phyloP scores from a whole-genome alignment of 1,284 basidiomycete genomes.

The Malassezia globosa region DNA sequence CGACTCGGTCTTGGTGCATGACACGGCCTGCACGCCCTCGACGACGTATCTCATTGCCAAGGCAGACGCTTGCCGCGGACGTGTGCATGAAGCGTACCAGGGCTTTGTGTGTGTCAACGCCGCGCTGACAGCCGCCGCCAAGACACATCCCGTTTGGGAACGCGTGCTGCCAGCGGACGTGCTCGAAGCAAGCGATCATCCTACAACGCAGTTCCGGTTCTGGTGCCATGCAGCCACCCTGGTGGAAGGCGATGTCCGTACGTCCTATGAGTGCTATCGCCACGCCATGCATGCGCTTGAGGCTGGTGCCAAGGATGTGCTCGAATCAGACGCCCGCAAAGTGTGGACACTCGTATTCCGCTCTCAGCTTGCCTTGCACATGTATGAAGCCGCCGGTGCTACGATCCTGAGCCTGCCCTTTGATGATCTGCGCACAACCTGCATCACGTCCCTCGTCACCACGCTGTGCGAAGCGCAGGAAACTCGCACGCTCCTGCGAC shows the following conservation, averaged over 20 bases:
- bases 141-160: not conserved
- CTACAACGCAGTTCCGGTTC: conserved; percentile 14
- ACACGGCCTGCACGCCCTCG: conserved; percentile 1
- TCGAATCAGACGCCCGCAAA: conserved; percentile 17
- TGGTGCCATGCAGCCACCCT: conserved; percentile 22
- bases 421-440: conserved; percentile 77
- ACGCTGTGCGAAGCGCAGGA: conserved; percentile 85
- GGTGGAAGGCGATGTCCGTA: conserved; percentile 22
- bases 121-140: not conserved
- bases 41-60: conserved; percentile 3
- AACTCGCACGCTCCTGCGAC: conserved; percentile 64
- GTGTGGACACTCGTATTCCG: conserved; percentile 37
- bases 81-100: not conserved
- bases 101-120: not conserved
- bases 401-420: conserved; percentile 30
- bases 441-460: conserved; percentile 86
- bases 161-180: not conserved
- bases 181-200: not conserved
- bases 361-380: conserved; percentile 27
- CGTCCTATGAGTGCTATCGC: conserved; percentile 23
- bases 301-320: conserved; percentile 15
- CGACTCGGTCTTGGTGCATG: not conserved
- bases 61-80: conserved; percentile 1
- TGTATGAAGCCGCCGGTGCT: conserved; percentile 28
- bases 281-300: conserved; percentile 23